Percentiles rank a stretch among this genome's conserved stretches.
Conservation (phyloP, 331 rosid species). For the Acacia pycnantha region DNA sequence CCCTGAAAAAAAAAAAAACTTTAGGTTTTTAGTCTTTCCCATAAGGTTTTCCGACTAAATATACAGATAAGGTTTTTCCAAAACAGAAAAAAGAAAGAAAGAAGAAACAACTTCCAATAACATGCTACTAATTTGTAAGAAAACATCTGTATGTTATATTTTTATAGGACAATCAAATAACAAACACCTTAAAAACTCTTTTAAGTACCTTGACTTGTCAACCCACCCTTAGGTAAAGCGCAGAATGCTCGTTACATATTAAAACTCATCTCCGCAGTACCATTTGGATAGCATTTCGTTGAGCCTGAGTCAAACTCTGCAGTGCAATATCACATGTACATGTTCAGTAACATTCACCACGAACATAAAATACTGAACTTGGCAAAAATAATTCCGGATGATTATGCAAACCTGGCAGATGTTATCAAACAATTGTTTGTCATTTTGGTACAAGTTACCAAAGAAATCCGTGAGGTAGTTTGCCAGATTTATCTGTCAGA, state of each 20-base stretch:
- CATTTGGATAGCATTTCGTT: constrained; percentile 62
- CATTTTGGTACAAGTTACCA: constrained; percentile 56
- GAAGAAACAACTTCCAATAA: not conserved
- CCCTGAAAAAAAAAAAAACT: not conserved
- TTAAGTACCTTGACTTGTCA: not conserved
- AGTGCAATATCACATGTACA: constrained; percentile 22
- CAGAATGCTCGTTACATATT: not conserved
- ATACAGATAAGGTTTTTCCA: not conserved
- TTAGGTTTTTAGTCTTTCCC: not conserved
- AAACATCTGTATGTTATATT: not conserved
- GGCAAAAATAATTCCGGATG: constrained; percentile 5
- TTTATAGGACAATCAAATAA: not conserved
- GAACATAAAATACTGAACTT: not conserved
- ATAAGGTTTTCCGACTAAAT: not conserved
- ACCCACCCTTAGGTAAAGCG: not conserved
- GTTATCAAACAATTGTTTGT: constrained; percentile 59
- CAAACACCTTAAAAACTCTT: not conserved
- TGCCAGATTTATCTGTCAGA: constrained; percentile 72
- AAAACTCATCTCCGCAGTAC: constrained; percentile 43
- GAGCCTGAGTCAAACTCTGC: constrained; percentile 76
- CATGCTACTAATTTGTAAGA: not conserved
- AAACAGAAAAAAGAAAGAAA: accelerated
- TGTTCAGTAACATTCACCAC: not conserved
- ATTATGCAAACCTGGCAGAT: constrained; percentile 57
- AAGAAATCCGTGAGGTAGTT: constrained; percentile 71